Evolutionary conservation across 225 moss, liverwort and hornwort genomes (phyloP), one percentile per base, ranked within the genome.

Genomic region (Bryoerythrophyllum caledonicum): DNA sequence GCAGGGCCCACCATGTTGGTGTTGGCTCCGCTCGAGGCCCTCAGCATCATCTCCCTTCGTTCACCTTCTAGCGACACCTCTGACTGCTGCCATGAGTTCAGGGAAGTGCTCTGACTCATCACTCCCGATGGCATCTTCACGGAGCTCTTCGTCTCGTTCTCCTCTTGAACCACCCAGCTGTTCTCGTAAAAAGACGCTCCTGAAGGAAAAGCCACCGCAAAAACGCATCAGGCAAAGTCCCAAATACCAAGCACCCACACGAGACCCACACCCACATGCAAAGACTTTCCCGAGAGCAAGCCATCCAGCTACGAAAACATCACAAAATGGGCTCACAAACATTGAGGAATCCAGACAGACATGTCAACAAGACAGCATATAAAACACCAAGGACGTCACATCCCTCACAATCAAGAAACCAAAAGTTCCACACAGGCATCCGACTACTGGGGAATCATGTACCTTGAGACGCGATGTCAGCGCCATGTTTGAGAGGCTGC

Each of bases 131-230:
- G 8, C 26, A 71, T 61, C 41, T 55, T 78, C 34, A 73, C 65
- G 4, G 65, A 27, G 24, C 75, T 75, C 66, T 88, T 88, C 4
- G 62, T 80, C 58, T 88, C 88, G 8, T 41, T 85, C 58, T 85
- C 79, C 9, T 85, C 88, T 8, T 78, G 75, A 10, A 65, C 26
- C 12, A 85, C 64, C 48, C 75, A 80, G 32, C 77, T 78, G 24
- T 40, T 53, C 3, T 82, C 80, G 13, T 70, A 71, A 26, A 79
- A 77, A 12, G 79, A 17, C 30, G 46, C 72, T 25, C 74, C 81
- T 75, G 73, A 19, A 49, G 19, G 5, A 6, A 30, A 56, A 19
- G 60, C 24, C 58, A 57, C 56, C n/a, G 3, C 14, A 14, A 4
- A 9, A 25, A 25, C 15, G 7, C 16, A 65, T 65, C 10, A 65